Base-by-base conservation (phyloP, 306 rosid genomes). In the Citrullus mucosospermus region DNA sequence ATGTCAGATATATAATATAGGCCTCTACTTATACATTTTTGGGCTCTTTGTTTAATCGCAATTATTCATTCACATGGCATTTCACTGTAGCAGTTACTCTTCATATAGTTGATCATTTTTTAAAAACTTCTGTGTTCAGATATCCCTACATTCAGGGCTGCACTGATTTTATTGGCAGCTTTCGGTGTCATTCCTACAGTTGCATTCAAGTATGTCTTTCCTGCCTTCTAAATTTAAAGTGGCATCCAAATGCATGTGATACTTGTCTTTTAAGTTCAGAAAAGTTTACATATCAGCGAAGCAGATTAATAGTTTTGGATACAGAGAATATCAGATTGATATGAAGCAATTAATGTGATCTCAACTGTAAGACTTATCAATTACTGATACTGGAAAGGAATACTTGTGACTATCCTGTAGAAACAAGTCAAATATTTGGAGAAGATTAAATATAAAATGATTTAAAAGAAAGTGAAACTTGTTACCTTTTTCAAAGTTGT, bases 171-270 rank as follows among this genome's bases (percentile, higher is more conserved):
- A 81, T 90, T 92, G 99, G 78, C 89, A 80, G 85, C 82, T 82
- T 88, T 89, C 78, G 98, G 87, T 68, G 92, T 96, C 80, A 80
- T 88, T 83, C 98, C 99, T 18, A 96, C 99, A 8, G 74, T 96
- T 53, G 11, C 86, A 72, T 83, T 81, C 89, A 96, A 96, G 99
- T 96, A 91, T 25, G 96, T 89, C 68, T 39, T 76, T 77, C 57
- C 43, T 73, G 16, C 51, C 57, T 28, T 73, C 61, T 73, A 73
- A 3, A 5, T 32, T 73, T 3, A 1, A 7, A 30, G 28, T 50
- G 9, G 16, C 16, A 51, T 73, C 78, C 55, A 28, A 28, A 53
- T 51, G 61, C 75, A 69, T 43, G 55, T 43, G 75, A 41, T 43
- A 13, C n/a, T 43, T 16, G 36, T 22, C 74, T 15, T 67, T 67